Conservation (phyloP, 768 basidiomycete genomes). For the Boletus vermiculosoides region DNA sequence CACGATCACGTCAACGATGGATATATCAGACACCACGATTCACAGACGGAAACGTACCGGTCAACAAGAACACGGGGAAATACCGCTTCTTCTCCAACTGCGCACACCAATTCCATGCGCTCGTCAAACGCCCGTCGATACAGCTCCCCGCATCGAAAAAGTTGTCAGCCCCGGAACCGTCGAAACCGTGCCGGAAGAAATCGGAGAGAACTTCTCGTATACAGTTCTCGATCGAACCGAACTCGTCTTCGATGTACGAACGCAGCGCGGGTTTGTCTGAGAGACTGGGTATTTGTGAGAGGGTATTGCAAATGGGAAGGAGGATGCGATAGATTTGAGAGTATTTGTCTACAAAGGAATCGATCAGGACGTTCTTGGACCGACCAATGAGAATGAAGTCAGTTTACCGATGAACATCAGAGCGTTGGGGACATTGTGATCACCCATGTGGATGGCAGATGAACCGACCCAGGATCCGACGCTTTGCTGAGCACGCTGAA, state of each 20-base stretch:
- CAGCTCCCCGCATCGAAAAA: slow-evolving; percentile 86
- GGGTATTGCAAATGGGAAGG: slow-evolving; percentile 80
- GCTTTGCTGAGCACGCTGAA: slow-evolving; percentile 77
- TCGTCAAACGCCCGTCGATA: slow-evolving; percentile 83
- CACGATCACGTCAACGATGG: neutral
- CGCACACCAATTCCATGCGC: slow-evolving; percentile 93
- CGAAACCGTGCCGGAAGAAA: slow-evolving; percentile 87
- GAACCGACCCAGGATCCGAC: slow-evolving; percentile 85
- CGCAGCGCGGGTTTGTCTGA: slow-evolving; percentile 65
- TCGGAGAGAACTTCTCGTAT: slow-evolving; percentile 72
- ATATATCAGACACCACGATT: neutral
- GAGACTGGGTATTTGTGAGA: slow-evolving; percentile 68
- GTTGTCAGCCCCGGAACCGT: slow-evolving; percentile 89
- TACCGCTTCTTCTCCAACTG: slow-evolving; percentile 83
- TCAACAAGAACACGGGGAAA: slow-evolving; percentile 75
- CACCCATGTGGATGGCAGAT: slow-evolving; percentile 88
- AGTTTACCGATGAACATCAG: slow-evolving; percentile 74
- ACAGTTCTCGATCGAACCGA: slow-evolving; percentile 70
- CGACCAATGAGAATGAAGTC: neutral
- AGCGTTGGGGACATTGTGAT: slow-evolving; percentile 61
- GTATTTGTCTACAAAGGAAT: slow-evolving; percentile 63
- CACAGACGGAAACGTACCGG: slow-evolving; percentile 43
- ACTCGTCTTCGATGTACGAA: slow-evolving; percentile 80
- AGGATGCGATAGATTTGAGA: slow-evolving; percentile 90
- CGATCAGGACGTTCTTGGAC: neutral